phyloP scores from a whole-genome alignment of 192 early-diverging fungal genomes.

The Phlyctochytrium planicorne region DNA sequence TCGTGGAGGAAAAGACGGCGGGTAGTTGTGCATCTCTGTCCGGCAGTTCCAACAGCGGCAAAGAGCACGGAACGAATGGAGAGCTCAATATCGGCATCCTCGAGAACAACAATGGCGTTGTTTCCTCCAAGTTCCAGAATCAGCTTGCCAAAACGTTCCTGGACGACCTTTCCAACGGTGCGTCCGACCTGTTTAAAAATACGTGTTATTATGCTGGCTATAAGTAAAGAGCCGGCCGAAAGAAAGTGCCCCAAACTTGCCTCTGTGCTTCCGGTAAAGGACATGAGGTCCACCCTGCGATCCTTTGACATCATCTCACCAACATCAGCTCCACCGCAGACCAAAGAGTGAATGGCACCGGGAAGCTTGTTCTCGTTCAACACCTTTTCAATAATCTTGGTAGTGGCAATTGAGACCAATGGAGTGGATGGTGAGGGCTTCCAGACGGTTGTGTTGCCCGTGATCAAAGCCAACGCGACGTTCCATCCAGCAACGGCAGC shows the following conservation, averaged over 20 bases:
- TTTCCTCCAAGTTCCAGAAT: slow-evolving; percentile 93
- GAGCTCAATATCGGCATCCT: slow-evolving; percentile 87
- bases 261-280: slow-evolving; percentile 89
- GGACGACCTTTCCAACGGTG: slow-evolving; percentile 76
- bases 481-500: slow-evolving; percentile 94
- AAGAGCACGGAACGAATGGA: slow-evolving; percentile 84
- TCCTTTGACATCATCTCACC: slow-evolving; percentile 74
- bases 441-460: slow-evolving; percentile 91
- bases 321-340: slow-evolving; percentile 80
- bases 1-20: slow-evolving; percentile 88
- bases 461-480: slow-evolving; percentile 81
- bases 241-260: slow-evolving; percentile 38
- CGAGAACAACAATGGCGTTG: slow-evolving; percentile 91
- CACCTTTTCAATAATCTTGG: slow-evolving; percentile 80
- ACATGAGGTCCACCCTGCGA: slow-evolving; percentile 72
- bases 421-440: slow-evolving; percentile 62
- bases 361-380: slow-evolving; percentile 79
- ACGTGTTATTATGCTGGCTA: neutral
- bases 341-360: slow-evolving; percentile 79
- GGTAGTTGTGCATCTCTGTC: slow-evolving; percentile 94
- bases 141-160: slow-evolving; percentile 79
- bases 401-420: slow-evolving; percentile 83
- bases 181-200: slow-evolving; percentile 41
- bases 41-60: slow-evolving; percentile 94
- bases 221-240: slow-evolving; percentile 17